Percentiles rank a stretch among this genome's conserved stretches.
Conservation (phyloP, 352 stramenopile species). For the Phytopythium delawarense region DNA sequence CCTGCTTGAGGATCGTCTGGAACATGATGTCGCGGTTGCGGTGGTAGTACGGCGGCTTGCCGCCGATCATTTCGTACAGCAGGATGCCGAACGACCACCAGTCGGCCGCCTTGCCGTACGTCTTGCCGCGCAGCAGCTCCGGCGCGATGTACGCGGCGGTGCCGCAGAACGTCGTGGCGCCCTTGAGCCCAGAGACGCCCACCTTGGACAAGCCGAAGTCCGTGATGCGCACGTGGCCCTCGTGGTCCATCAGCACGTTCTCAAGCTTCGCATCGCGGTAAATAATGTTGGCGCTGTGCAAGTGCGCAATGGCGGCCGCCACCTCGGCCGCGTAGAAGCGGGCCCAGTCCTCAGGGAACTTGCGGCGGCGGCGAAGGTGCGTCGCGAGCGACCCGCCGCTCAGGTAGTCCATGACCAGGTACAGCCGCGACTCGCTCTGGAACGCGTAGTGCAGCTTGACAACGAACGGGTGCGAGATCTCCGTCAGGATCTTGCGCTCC, state of each 20-base stretch:
- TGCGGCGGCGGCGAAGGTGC: conserved; percentile 83
- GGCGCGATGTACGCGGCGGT: conserved; percentile 93
- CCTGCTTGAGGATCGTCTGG: conserved; percentile 89
- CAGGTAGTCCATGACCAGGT: conserved; percentile 93
- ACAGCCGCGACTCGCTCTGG: conserved; percentile 91
- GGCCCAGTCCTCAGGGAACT: conserved; percentile 88
- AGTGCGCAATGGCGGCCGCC: conserved; percentile 80
- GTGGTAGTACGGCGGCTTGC: conserved; percentile 89
- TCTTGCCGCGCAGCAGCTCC: conserved; percentile 86
- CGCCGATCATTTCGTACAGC: conserved; percentile 96
- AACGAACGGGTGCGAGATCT: conserved; percentile 93
- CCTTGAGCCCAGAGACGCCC: conserved; percentile 79
- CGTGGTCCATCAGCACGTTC: conserved; percentile 93
- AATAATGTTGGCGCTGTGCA: conserved; percentile 95
- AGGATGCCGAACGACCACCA: conserved; percentile 95
- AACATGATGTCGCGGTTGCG: conserved; percentile 92
- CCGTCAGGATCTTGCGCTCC: conserved; percentile 89
- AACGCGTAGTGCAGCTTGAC: conserved; percentile 95
- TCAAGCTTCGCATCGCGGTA: conserved; percentile 95
- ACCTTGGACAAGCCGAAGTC: conserved; percentile 95
- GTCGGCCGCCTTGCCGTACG: conserved; percentile 91
- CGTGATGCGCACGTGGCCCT: conserved; percentile 93
- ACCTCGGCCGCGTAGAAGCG: conserved; percentile 96
- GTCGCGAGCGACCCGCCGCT: conserved; percentile 88
- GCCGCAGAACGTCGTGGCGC: conserved; percentile 91